Conservation (phyloP, 139 green algal genomes). For the Coelastrella sp. region DNA sequence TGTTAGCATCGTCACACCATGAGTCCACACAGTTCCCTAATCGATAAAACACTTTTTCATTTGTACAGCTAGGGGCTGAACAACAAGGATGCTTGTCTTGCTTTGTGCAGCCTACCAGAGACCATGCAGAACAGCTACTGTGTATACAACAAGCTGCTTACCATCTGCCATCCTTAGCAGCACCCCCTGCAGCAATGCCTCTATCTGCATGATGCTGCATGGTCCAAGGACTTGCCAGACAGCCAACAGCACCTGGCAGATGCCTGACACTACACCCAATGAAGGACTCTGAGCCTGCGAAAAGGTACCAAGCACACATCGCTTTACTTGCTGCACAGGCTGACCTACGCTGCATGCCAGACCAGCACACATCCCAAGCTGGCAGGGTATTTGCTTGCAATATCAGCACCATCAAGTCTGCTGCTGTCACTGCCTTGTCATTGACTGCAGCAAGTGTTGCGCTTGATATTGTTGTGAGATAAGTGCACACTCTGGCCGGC, state of each 20-base stretch:
- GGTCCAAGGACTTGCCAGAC: slow-evolving; percentile 84
- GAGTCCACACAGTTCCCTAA: background rate
- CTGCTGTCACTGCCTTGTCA: background rate
- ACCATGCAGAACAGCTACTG: no score
- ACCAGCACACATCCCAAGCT: background rate
- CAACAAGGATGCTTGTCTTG: no score
- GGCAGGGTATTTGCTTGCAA: background rate
- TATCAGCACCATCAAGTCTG: background rate
- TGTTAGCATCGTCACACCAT: no score
- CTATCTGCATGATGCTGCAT: slow-evolving; percentile 83
- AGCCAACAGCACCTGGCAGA: slow-evolving; percentile 75
- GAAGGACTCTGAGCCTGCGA: slow-evolving; percentile 40
- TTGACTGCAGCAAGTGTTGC: no score
- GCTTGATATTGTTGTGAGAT: no score
- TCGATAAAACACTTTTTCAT: no score
- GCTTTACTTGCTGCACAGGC: background rate
- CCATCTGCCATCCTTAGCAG: slow-evolving; percentile 90
- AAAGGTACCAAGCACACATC: background rate
- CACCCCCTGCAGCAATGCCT: slow-evolving; percentile 82
- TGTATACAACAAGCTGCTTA: no score
- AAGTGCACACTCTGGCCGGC: no score
- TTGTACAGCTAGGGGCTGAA: no score
- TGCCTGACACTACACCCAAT: slow-evolving; percentile 61
- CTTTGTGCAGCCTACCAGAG: no score
- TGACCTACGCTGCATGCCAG: background rate